phyloP scores from a whole-genome alignment of 2,329 filamentous ascomycete genomes.

The Albifimbria verrucaria region DNA sequence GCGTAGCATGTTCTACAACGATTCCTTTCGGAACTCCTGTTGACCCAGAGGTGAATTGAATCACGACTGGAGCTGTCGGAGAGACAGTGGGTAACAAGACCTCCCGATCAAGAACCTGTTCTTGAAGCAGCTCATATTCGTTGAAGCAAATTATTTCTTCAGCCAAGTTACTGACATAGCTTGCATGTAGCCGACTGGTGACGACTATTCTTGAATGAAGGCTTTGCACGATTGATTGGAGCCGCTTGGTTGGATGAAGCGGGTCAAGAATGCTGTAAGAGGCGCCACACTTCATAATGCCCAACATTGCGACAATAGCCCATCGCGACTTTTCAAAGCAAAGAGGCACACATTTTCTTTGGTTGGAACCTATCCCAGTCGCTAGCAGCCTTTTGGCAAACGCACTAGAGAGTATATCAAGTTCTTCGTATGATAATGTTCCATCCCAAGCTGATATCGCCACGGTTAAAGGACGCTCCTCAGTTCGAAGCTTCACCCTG shows the following conservation, averaged over 20 bases:
- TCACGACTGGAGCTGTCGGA: not conserved
- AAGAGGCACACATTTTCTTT: not conserved
- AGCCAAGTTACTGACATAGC: constrained; percentile 5
- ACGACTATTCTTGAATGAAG: constrained; percentile 12
- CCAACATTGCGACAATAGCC: not conserved
- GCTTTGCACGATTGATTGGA: not conserved
- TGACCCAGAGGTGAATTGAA: constrained; percentile 56
- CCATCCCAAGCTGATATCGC: not conserved
- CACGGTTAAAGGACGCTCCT: not conserved
- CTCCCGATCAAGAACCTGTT: not conserved
- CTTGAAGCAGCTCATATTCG: not conserved
- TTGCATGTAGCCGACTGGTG: not conserved
- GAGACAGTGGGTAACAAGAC: not conserved
- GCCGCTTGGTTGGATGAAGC: constrained; percentile 13
- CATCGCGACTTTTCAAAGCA: not conserved
- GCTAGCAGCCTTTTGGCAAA: not conserved
- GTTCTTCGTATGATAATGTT: not conserved
- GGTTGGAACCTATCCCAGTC: not conserved
- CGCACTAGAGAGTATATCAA: not conserved
- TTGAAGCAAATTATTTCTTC: constrained; percentile 8
- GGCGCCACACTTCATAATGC: constrained; percentile 8
- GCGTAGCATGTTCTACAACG: not conserved
- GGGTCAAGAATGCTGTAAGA: constrained; percentile 15
- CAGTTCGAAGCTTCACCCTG: not conserved
- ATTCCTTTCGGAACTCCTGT: constrained; percentile 58